Evolutionary conservation across 23 red algal genomes (phyloP), one percentile per base, ranked within the genome.

Genomic region (Gracilaria vermiculophylla): DNA sequence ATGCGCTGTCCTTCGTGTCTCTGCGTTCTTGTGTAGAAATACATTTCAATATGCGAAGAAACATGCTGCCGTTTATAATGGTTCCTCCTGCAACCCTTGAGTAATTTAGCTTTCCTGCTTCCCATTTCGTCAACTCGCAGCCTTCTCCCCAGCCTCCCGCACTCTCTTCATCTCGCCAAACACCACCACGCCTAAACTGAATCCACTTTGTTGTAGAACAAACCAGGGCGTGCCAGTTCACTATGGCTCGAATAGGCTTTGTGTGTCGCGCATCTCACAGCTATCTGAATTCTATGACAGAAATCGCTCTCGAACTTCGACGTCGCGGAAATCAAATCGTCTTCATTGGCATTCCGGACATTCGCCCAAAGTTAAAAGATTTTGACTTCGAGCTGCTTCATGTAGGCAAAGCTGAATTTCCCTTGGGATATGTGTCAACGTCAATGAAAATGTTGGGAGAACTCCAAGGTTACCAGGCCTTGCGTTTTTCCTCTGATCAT

Each of bases 11-110:
- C 14, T 64, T 25, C n/a, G 16, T 31, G 35, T 64, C 35, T 64
- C 58, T 60, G 43, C 43, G 43, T 47, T 60, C 55, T 64, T 64
- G 28, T 64, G 58, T 64, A 64, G 58, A 64, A 64, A 64, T 15
- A 34, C 32, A 35, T 3, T 13, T 34, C 29, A 64, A 34, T 7
- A 8, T 47, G 43, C 12, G 6, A 47, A 47, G 6, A 47, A 47
- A 8, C 5, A 47, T 5, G 12, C 43, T 47, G 12, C 43, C 43
- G 43, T 47, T 8, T 12, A 8, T 8, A 47, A 12, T 47, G 43
- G n/a, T n/a, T n/a, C n/a, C n/a, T n/a, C n/a, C n/a, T n/a, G n/a
- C n/a, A n/a, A n/a, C n/a, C n/a, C n/a, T n/a, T n/a, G n/a, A n/a
- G n/a, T n/a, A n/a, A n/a, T 47, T 12, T 8, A 5, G 12, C 43